Evolutionary conservation across 169 alveolate species (phyloP).

Genomic region (Plasmodium ovale): DNA sequence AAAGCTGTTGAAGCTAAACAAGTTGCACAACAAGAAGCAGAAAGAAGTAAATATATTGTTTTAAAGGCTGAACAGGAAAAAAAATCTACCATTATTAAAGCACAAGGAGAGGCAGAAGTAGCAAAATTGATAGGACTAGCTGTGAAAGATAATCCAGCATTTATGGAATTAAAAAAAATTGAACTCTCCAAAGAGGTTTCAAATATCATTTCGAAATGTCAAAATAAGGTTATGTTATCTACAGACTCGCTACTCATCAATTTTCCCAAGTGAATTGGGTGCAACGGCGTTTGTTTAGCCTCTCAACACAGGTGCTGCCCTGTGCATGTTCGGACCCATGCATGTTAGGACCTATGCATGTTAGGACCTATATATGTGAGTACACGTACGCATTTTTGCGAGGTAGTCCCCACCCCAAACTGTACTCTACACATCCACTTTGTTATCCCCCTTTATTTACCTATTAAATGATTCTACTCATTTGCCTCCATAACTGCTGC

Average conservation of each 20-base stretch:
- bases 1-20: constrained; percentile 98
- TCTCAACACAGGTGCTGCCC: too few species aligned
- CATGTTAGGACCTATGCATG: not conserved
- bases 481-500: too few species aligned
- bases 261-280: constrained; percentile 73
- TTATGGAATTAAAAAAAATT: constrained; percentile 94
- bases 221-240: constrained; percentile 87
- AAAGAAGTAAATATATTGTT: constrained; percentile 95
- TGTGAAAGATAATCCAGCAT: constrained; percentile 91
- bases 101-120: constrained; percentile 97
- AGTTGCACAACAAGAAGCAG: constrained; percentile 98
- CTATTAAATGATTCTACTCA: too few species aligned
- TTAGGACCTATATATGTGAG: not conserved
- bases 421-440: too few species aligned
- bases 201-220: constrained; percentile 90
- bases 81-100: constrained; percentile 95
- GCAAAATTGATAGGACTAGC: constrained; percentile 92
- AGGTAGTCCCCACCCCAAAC: too few species aligned
- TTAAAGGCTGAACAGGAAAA: constrained; percentile 96
- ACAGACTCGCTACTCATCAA: constrained; percentile 79
- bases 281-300: too few species aligned
- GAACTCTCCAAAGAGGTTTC: constrained; percentile 96
- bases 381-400: not conserved
- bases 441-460: too few species aligned
- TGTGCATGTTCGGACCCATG: too few species aligned